Base-by-base conservation (phyloP, 225 moss, liverwort and hornwort species). In the Pleurozium schreberi region DNA sequence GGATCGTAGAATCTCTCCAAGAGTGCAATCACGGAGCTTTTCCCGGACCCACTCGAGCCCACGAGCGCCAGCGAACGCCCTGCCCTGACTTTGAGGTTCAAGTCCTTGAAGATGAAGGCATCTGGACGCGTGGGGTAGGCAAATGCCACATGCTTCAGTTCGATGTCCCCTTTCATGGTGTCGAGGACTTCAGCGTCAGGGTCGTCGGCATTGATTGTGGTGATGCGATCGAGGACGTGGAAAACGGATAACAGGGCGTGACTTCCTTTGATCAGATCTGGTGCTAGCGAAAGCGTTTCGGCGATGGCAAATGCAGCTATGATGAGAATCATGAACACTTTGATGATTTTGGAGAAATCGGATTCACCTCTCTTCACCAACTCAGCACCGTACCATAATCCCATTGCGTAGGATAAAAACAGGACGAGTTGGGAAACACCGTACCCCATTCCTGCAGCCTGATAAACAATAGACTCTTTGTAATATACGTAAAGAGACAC, bases 1-100 rank as follows among this genome's bases (percentile, higher is more conserved):
- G 94, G 94, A 19, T 92, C 92, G 63, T 91, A 94, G 64, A 94
- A 94, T 42, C 94, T 87, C 85, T 92, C 92, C 47, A 94, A 8
- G 9, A 94, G 92, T 11, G 89, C 87, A 21, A 94, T 85, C 1
- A 91, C 86, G 27, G 92, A 91, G 75, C 94, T 94, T 61, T 94
- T 94, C 0, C 92, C 94, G 18, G 89, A 92, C 8, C 94, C 94
- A 14, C 92, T 94, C 14, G 88, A 47, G 36, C 94, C 94, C 50
- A 94, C 92, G 1, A 94, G 87, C 21, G 92, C 94, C 34, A 94
- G 60, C 6, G 91, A 89, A 22, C 75, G 74, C 38, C 94, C 94
- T 5, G 87, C 80, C 40, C 85, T 75, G 9, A 94, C 94, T 73
- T 86, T 90, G 74, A 94, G 84, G 73, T 83, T 94, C 77, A 94